These are phyloP conservation scores for Grigorovia yakushimaensis DNA, from an alignment of 805 yeast genomes.

Conservation along the genomic window DNA sequence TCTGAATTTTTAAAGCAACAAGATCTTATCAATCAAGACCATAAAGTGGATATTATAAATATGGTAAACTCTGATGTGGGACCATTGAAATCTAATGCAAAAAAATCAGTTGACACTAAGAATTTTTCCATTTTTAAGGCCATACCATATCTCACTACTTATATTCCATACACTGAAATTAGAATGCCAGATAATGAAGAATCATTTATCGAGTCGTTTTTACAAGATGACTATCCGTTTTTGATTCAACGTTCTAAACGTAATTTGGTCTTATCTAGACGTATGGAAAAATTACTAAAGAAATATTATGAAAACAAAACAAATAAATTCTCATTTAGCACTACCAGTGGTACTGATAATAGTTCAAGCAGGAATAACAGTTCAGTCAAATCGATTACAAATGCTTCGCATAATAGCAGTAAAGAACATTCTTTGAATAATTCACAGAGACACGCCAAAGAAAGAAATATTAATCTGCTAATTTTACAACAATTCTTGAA, in stretches of 20 bases:
- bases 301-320: constrained; percentile 1
- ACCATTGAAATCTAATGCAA: neutral
- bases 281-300: neutral
- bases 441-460: constrained; percentile 2
- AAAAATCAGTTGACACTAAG: neutral
- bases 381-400: neutral
- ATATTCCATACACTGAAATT: neutral
- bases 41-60: neutral
- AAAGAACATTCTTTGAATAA: neutral
- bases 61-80: neutral
- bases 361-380: neutral
- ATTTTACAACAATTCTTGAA: constrained; percentile 2
- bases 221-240: neutral
- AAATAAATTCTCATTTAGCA: neutral
- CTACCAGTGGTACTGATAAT: neutral
- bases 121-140: neutral
- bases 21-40: neutral
- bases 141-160: neutral
- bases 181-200: neutral
- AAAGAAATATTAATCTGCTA: neutral
- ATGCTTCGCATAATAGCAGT: neutral
- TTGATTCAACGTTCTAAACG: neutral
- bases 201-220: neutral
- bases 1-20: neutral
- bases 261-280: neutral